These are phyloP conservation scores for Metschnikowia noctiluminum DNA, from an alignment of 805 yeast species.

Conservation along the genomic window DNA sequence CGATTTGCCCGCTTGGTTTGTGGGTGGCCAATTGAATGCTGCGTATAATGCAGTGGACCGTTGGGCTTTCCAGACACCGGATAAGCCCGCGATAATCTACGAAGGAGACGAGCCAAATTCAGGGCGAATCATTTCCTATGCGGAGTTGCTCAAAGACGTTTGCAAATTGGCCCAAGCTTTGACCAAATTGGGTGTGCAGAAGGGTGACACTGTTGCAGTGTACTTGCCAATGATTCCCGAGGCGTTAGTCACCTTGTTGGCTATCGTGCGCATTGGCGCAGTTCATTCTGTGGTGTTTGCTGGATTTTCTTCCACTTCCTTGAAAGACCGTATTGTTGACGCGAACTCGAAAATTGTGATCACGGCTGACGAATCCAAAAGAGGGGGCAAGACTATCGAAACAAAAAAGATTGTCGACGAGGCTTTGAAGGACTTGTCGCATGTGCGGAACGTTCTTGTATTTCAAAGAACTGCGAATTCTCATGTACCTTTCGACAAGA, in stretches of 20 bases:
- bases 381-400: conserved; percentile 92
- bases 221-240: conserved; percentile 98
- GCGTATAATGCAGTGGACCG: conserved; percentile 92
- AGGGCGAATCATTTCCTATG: conserved; percentile 73
- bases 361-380: conserved; percentile 91
- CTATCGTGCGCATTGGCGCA: conserved; percentile 92
- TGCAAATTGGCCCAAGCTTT: conserved; percentile 83
- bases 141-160: conserved; percentile 81
- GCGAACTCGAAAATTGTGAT: conserved; percentile 83
- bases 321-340: conserved; percentile 85
- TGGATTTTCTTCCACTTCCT: conserved; percentile 91
- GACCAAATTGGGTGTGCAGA: conserved; percentile 77
- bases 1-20: conserved; percentile 84
- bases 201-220: conserved; percentile 96
- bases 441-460: conserved; percentile 80
- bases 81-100: conserved; percentile 79
- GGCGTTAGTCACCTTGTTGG: conserved; percentile 90
- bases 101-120: conserved; percentile 90
- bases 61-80: conserved; percentile 85
- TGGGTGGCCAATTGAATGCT: conserved; percentile 92
- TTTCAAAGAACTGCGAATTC: conserved; percentile 81
- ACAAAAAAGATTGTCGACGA: conserved; percentile 95
- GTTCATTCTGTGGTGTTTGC: conserved; percentile 95
- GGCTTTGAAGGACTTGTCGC: conserved; percentile 72
- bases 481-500: conserved; percentile 66